Base-by-base conservation (phyloP, 2,329 filamentous ascomycete genomes). In the Fusarium lateritium region DNA sequence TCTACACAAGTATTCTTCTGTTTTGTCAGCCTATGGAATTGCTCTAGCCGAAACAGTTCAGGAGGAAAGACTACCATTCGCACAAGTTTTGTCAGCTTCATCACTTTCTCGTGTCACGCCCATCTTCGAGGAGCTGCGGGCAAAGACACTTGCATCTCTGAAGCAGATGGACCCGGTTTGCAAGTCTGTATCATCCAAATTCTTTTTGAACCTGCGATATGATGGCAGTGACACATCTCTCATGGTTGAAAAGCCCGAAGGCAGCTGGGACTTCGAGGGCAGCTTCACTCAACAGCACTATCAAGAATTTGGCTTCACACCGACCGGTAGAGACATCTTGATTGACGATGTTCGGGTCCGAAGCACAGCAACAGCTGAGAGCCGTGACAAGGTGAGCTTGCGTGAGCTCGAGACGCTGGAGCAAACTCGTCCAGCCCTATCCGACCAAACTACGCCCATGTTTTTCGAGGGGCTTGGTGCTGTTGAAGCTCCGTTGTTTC, bases 171-270 rank as follows among this genome's bases (percentile, higher is more conserved):
- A 97, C 79, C 93, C 93, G 0, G 97, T 97, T 75, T 82, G 85
- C 1, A 87, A 92, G 45, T 82, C 86, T 6, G 92, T 97, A 28
- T 85, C 91, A 0, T 96, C 94, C 74, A 94, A 97, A 76, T 91
- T 96, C 76, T 98, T 97, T 74, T 87, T 98, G 56, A 97, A 98
- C 77, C 94, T 98, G 90, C 85, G 94, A 57, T 97, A 97, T 75
- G 88, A 93, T 39, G 94, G 94, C 14, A 97, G 94, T 0, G 94
- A 97, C 77, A 96, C 93, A 9, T 92, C 94, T 1, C 84, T 97
- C 44, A 97, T 97, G 94, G 89, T 97, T 47, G 81, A 95, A 69
- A 93, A 91, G 78, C 93, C 94, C 0, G 89, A 88, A 13, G 87
- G 92, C 24, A 86, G 91, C 10, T 97, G 92, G 92, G 91, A 90